Evolutionary conservation across 768 basidiomycete genomes (phyloP).

Genomic region (Ephemerocybe angulata): DNA sequence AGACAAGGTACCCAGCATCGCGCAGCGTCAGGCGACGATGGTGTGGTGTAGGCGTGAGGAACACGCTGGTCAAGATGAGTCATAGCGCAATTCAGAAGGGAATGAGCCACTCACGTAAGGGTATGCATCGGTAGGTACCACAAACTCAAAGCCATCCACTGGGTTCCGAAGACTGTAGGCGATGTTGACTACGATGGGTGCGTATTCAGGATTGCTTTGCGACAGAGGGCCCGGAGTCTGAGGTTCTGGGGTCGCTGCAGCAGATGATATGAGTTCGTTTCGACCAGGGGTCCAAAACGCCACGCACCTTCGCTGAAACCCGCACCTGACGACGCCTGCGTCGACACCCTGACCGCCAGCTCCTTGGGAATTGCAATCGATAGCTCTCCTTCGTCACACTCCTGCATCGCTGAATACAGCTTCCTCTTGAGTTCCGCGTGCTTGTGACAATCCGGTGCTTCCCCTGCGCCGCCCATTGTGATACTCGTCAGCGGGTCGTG

Average conservation of each 20-base stretch:
- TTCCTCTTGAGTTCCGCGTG: conserved; percentile 93
- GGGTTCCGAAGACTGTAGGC: conserved; percentile 81
- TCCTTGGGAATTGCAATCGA: conserved; percentile 83
- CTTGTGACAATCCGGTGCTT: conserved; percentile 74
- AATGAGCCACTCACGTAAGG: conserved; percentile 63
- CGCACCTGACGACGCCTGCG: conserved; percentile 38
- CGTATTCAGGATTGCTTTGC: conserved; percentile 55
- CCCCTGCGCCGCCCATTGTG: conserved; percentile 46
- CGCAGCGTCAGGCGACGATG: conserved; percentile 86
- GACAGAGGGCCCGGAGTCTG: conserved; percentile 53
- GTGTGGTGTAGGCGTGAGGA: conserved; percentile 89
- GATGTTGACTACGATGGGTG: conserved; percentile 72
- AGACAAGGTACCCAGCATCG: conserved; percentile 98
- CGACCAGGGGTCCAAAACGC: neutral
- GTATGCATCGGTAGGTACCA: conserved; percentile 75
- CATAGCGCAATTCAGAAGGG: neutral
- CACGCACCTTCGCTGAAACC: conserved; percentile 58
- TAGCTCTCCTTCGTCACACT: conserved; percentile 91
- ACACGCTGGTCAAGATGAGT: conserved; percentile 58
- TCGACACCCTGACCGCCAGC: conserved; percentile 60
- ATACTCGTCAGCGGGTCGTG: conserved; percentile 71
- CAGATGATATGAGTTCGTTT: conserved; percentile 1
- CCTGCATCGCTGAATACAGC: conserved; percentile 85
- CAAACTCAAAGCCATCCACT: conserved; percentile 80
- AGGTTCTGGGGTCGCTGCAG: conserved; percentile 81